Percentiles rank a stretch among this genome's conserved stretches.
phyloP scores from a whole-genome alignment of 2,329 filamentous ascomycete species.

The Dactylella cylindrospora region DNA sequence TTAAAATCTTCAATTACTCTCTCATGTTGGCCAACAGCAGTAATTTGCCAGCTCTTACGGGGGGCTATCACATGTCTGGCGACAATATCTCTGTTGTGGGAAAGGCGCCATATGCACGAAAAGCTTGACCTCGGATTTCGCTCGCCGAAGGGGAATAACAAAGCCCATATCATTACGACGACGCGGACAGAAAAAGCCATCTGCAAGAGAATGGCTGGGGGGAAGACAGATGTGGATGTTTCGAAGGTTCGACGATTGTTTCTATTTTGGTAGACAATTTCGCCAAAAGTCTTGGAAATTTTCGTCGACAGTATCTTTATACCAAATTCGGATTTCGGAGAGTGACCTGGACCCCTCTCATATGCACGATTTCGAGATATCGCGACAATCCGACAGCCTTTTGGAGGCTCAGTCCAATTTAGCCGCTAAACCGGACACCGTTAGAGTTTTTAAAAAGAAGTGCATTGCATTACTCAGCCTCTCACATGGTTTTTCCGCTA shows the following conservation, averaged over 20 bases:
- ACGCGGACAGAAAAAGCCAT: constrained; percentile 9
- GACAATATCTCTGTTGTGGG: background rate
- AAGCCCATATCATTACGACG: constrained; percentile 7
- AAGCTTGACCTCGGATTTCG: constrained; percentile 28
- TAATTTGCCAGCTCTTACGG: no score
- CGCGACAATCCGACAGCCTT: constrained; percentile 25
- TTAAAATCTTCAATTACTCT: constrained; percentile 19
- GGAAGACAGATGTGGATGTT: constrained; percentile 19
- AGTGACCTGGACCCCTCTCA: constrained; percentile 3
- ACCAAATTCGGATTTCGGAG: constrained; percentile 13
- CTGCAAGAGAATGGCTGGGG: background rate
- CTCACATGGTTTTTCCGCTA: constrained; percentile 27
- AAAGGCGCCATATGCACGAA: constrained; percentile 11
- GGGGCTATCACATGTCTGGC: no score
- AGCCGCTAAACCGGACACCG: constrained; percentile 11
- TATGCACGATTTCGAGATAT: constrained; percentile 4
- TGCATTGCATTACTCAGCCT: constrained; percentile 38
- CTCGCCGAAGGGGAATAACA: constrained; percentile 27
- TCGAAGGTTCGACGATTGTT: background rate
- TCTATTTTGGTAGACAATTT: constrained; percentile 18
- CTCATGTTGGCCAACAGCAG: no score
- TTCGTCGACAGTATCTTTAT: constrained; percentile 20
- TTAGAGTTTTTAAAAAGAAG: constrained; percentile 13
- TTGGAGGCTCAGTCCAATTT: background rate
- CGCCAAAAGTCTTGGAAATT: background rate